Conservation (phyloP, 1,139 yeast genomes). For the Blastobotrys buckinghamii region DNA sequence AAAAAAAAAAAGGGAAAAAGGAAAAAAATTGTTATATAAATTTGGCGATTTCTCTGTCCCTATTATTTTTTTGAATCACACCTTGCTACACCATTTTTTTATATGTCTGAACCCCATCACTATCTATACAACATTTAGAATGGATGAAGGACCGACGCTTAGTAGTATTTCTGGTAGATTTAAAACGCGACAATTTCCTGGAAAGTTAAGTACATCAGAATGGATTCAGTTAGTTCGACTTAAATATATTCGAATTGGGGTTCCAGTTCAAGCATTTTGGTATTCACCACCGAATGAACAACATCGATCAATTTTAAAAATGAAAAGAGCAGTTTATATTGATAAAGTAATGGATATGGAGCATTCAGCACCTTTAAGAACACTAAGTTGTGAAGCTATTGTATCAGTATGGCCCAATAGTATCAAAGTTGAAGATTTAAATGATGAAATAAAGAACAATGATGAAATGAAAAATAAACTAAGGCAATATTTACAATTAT, state of each 20-base stretch:
- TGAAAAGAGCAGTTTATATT: background rate
- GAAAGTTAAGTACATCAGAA: constrained; percentile 1
- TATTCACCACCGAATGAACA: constrained; percentile 1
- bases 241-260: constrained; percentile 4
- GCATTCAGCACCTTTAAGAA: background rate
- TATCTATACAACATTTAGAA: too few species aligned
- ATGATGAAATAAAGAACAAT: background rate
- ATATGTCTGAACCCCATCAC: too few species aligned
- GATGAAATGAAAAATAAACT: background rate
- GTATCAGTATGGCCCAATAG: constrained; percentile 1
- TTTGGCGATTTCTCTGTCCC: too few species aligned
- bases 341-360: background rate
- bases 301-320: constrained; percentile 1
- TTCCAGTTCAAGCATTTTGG: constrained; percentile 10
- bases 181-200: constrained; percentile 9
- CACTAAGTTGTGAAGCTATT: background rate
- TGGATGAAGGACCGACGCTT: constrained; percentile 2
- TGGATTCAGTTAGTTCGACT: constrained; percentile 7
- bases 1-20: too few species aligned
- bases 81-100: too few species aligned
- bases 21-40: too few species aligned
- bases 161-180: background rate
- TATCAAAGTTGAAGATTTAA: background rate
- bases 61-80: too few species aligned
- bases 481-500: background rate